Evolutionary conservation across 148 eudicot genomes (phyloP).

Genomic region (Vaccinium vitisidaea): DNA sequence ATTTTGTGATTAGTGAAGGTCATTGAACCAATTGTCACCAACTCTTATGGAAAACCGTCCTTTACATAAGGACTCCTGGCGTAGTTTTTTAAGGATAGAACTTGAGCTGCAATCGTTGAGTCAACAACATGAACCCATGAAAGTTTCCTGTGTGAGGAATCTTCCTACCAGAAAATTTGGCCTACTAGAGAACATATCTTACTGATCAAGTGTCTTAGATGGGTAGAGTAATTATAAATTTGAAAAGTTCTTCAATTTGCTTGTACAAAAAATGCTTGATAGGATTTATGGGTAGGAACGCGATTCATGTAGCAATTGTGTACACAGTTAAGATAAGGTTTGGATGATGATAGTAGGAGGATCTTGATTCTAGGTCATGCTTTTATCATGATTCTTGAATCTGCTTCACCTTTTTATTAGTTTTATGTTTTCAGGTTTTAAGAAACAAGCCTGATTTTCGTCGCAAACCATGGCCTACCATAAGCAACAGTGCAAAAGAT

Average conservation of each 20-base stretch:
- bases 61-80: not conserved
- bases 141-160: not conserved
- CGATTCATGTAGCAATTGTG: not conserved
- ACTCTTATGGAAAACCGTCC: not conserved
- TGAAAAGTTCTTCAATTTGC: not conserved
- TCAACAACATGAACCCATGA: not conserved
- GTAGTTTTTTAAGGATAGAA: not conserved
- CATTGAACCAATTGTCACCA: not conserved
- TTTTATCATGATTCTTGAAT: not conserved
- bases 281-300: not conserved
- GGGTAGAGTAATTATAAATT: not conserved
- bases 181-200: not conserved
- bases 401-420: slow-evolving; percentile 8
- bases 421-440: slow-evolving; percentile 55
- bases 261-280: not conserved
- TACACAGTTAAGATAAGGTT: not conserved
- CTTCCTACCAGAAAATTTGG: not conserved
- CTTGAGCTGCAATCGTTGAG: not conserved
- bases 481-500: slow-evolving; percentile 83
- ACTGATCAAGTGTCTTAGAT: not conserved
- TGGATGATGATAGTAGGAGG: not conserved
- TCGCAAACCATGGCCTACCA: slow-evolving; percentile 90
- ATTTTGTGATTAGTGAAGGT: not conserved
- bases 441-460: slow-evolving; percentile 95
- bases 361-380: not conserved